Base-by-base conservation (phyloP, 441 rosid genomes). In the Eutrema salsugineum region DNA sequence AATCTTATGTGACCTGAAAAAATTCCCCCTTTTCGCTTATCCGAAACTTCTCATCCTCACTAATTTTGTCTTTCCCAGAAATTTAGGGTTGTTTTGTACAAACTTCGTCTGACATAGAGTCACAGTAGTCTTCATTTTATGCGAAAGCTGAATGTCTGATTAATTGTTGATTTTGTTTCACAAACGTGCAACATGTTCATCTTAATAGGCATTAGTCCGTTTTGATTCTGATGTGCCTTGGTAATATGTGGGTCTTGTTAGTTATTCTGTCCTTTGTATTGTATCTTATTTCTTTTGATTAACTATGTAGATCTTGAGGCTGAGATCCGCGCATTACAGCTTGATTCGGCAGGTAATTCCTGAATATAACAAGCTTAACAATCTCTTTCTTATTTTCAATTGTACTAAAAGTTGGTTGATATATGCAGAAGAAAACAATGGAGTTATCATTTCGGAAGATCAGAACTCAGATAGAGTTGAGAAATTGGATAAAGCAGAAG, bases 311-410 rank as follows among this genome's bases (percentile, higher is more conserved):
- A 77, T 66, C 77, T 77, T 72, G 80, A 77, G 73, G 80, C 77
- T 9, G 80, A 77, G 11, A 77, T 77, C 17, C 73, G 80, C 27
- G 73, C 77, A 61, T 54, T 77, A 55, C 77, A 77, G 73, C 80
- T 77, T 46, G 80, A 77, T 48, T 66, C 73, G 0, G 60, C 77
- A 66, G 80, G 80, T 77, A 35, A 35, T 33, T 50, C 70, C 16
- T 40, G n/a, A 24, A 33, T 54, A 43, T 9, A 20, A 11, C 38
- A 43, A 56, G 58, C 50, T 14, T 57, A 40, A 51, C 16, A n/a
- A 36, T 59, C 11, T 19, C 27, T 49, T 58, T 49, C 3, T 33
- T 40, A 4, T 1, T 48, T 16, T 16, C 32, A 0, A 15, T 58
- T 33, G 55, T 32, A 53, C 42, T 43, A 11, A 68, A 19, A 2